Conservation (phyloP, 2,329 filamentous ascomycete genomes). For the Coleophoma crateriformis region DNA sequence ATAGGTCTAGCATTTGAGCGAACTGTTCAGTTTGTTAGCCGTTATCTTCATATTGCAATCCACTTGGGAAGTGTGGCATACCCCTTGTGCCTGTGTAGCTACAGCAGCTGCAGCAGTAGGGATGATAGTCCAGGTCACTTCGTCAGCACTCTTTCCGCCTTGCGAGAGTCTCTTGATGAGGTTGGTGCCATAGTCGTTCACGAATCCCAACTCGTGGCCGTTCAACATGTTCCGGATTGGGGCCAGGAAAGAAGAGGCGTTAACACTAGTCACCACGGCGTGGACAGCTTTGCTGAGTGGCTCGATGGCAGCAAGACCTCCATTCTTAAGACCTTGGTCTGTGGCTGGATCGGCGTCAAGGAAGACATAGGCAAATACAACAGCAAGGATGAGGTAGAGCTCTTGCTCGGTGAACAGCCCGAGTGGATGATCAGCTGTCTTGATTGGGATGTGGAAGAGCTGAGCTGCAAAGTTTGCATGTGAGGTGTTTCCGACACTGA, state of each 20-base stretch:
- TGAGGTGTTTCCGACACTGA: conserved; percentile 41
- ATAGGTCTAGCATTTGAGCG: conserved; percentile 66
- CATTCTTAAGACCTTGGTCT: conserved; percentile 55
- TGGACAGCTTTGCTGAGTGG: conserved; percentile 57
- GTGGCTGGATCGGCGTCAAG: conserved; percentile 57
- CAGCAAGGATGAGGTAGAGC: conserved; percentile 51
- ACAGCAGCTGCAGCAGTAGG: conserved; percentile 61
- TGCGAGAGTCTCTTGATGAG: conserved; percentile 60
- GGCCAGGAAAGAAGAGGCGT: conserved; percentile 31
- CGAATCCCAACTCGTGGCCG: conserved; percentile 32
- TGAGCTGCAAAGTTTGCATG: conserved; percentile 46
- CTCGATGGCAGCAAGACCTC: conserved; percentile 46
- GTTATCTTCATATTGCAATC: background rate
- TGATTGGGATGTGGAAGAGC: conserved; percentile 45
- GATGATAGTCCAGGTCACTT: conserved; percentile 60
- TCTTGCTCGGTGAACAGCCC: conserved; percentile 47
- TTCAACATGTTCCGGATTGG: conserved; percentile 39
- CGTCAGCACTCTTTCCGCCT: conserved; percentile 52
- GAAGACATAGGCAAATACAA: conserved; percentile 61
- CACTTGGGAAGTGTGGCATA: conserved; percentile 28
- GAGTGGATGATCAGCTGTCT: conserved; percentile 35
- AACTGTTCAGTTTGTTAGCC: conserved; percentile 39
- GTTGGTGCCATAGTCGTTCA: conserved; percentile 50
- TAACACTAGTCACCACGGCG: conserved; percentile 52
- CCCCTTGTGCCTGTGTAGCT: conserved; percentile 62